Evolutionary conservation across 495 filamentous ascomycete genomes (phyloP).

Genomic region (Aspergillus indologenus): DNA sequence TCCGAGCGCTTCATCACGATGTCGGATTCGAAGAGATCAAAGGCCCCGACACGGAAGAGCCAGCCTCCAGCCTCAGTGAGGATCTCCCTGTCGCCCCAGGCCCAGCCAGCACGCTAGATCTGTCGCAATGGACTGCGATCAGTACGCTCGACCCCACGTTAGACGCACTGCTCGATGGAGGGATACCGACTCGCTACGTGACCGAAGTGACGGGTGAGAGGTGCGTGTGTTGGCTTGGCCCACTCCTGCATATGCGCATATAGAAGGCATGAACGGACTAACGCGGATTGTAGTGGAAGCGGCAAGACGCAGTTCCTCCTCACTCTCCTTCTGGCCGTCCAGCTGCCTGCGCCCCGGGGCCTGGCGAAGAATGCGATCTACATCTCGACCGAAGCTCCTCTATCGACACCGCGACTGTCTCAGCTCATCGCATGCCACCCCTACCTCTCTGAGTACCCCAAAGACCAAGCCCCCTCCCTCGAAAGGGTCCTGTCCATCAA

Average conservation of each 20-base stretch:
- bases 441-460: constrained; percentile 46
- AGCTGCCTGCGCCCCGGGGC: constrained; percentile 72
- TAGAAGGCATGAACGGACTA: neutral
- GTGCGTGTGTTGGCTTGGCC: constrained; percentile 33
- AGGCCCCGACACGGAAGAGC: constrained; percentile 18
- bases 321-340: constrained; percentile 73
- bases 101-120: constrained; percentile 29
- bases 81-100: constrained; percentile 20
- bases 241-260: neutral
- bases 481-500: constrained; percentile 69
- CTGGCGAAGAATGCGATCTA: constrained; percentile 72
- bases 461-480: constrained; percentile 58
- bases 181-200: constrained; percentile 78
- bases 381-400: constrained; percentile 88
- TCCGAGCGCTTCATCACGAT: constrained; percentile 62
- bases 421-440: constrained; percentile 75
- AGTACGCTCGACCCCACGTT: constrained; percentile 75
- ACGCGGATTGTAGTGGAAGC: constrained; percentile 54
- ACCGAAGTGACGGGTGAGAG: constrained; percentile 93
- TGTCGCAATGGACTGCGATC: constrained; percentile 57
- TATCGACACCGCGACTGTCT: constrained; percentile 74
- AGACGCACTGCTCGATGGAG: constrained; percentile 75
- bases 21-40: constrained; percentile 46
- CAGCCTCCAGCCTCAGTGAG: constrained; percentile 27
- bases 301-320: constrained; percentile 97